Evolutionary conservation across 495 filamentous ascomycete species (phyloP), one percentile per base, ranked within the genome.

Genomic region (Neurospora tetraspora): DNA sequence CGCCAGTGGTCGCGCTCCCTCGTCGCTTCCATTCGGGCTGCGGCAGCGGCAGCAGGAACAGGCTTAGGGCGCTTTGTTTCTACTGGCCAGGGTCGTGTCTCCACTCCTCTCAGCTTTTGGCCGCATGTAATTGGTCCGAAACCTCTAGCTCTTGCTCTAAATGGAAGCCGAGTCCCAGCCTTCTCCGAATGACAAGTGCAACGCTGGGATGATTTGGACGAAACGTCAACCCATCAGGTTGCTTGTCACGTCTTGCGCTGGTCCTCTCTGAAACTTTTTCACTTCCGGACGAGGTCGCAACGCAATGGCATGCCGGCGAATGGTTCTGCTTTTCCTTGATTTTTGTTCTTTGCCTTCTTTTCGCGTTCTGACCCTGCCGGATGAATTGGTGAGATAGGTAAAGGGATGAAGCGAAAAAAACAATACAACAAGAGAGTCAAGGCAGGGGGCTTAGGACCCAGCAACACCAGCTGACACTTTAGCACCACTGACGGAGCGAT

Each of bases 101-200:
- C 53, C 31, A 18, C 53, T 61, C 53, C 23, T 31, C 23, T 59
- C 23, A 14, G 23, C 23, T 65, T 65, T 31, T 18, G 3, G 6
- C 14, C 11, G 12, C 6, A 34, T 14, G 20, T 42, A 39, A 78
- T 77, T 78, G 76, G 77, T 37, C 7, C 4, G 42, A 23, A 16
- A 18, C n/a, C 71, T 23, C 38, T 10, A 45, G 59, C 72, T 74
- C 71, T 74, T 76, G 43, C 75, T 71, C 34, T 36, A 72, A 68
- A 68, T 69, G 73, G 75, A 69, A 74, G 53, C 65, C 74, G 39
- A 70, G 71, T 59, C 71, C 77, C 77, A 78, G 77, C 74, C 77
- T 71, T 73, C 74, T 69, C 70, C 72, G 77, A 78, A 78, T 78
- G 75, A 78, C 71, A 73, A 74, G n/a, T n/a, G n/a, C n/a, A n/a